Evolutionary conservation across 768 basidiomycete species (phyloP).

Genomic region (Termitomyces sp.): DNA sequence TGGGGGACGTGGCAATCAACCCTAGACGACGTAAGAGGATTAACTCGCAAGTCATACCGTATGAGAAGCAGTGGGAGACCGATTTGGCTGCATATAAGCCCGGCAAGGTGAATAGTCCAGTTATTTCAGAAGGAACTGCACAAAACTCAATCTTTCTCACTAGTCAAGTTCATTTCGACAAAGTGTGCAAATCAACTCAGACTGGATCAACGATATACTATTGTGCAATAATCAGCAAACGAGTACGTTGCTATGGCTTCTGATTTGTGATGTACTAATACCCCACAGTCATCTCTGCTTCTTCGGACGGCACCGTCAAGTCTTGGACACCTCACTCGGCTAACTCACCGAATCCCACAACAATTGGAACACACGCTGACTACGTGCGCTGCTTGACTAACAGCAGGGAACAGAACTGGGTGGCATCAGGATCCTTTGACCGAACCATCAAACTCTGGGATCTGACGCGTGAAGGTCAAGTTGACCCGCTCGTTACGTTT

Average conservation of each 20-base stretch:
- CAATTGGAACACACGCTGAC: constrained; percentile 76
- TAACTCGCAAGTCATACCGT: constrained; percentile 42
- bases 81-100: constrained; percentile 52
- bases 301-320: constrained; percentile 92
- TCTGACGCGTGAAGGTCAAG: constrained; percentile 38
- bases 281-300: constrained; percentile 77
- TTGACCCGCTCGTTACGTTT: constrained; percentile 59
- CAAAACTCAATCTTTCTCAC: background rate
- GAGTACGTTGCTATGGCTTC: constrained; percentile 36
- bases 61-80: constrained; percentile 79
- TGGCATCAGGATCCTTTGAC: constrained; percentile 94
- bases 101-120: constrained; percentile 35
- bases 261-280: background rate
- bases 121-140: background rate
- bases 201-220: constrained; percentile 95
- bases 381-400: constrained; percentile 80
- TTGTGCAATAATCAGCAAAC: constrained; percentile 93
- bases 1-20: constrained; percentile 59
- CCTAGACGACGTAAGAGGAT: constrained; percentile 31
- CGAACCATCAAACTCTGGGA: constrained; percentile 96
- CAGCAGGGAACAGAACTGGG: constrained; percentile 80
- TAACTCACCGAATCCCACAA: constrained; percentile 54
- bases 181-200: constrained; percentile 83
- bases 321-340: constrained; percentile 86
- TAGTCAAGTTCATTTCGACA: constrained; percentile 78